Base-by-base conservation (phyloP, 768 basidiomycete genomes). In the Piloderma croceum region DNA sequence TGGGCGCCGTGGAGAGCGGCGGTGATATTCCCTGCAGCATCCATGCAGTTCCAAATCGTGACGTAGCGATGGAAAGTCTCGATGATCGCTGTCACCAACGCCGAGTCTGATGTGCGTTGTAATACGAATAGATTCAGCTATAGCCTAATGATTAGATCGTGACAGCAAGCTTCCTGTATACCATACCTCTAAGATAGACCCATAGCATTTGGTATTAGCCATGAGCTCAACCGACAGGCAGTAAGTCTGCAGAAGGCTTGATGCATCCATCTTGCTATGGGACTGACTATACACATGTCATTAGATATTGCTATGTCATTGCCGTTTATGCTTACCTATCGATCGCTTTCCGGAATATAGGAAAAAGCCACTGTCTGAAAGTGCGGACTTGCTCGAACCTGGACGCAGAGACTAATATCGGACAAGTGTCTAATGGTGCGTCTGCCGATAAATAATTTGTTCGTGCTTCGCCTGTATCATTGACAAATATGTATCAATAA, bases 21-120 rank as follows among this genome's bases (percentile, higher is more conserved):
- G 3, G 79, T 69, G 38, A 90, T 79, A 1, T 52, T 60, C 15
- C 65, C 63, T 45, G 74, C 73, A 9, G 63, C 71, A 50, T 84
- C 71, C 80, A 90, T 85, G 44, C 82, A 85, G 10, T 76, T 74
- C 87, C 86, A 90, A 35, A 89, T 79, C 17, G 76, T 72, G 9
- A 75, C 71, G 50, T 82, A 81, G 6, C 82, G 77, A 44, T 77
- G 73, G n/a, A 90, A 67, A 4, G 78, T 79, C 46, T 83, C 79
- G n/a, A 88, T 70, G 1, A 85, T 72, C 0, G 76, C 73, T 3
- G 69, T 67, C 20, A 88, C 65, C 6, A 79, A 61, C 17, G 81
- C 75, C 1, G 64, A 58, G 24, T 74, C 68, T 4, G 64, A 64
- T 3, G 75, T 68, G 46, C 75, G 68, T 36, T 74, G 70, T 39